Evolutionary conservation across 352 stramenopile genomes (phyloP).

Genomic region (Phytophthora niederhauseri): DNA sequence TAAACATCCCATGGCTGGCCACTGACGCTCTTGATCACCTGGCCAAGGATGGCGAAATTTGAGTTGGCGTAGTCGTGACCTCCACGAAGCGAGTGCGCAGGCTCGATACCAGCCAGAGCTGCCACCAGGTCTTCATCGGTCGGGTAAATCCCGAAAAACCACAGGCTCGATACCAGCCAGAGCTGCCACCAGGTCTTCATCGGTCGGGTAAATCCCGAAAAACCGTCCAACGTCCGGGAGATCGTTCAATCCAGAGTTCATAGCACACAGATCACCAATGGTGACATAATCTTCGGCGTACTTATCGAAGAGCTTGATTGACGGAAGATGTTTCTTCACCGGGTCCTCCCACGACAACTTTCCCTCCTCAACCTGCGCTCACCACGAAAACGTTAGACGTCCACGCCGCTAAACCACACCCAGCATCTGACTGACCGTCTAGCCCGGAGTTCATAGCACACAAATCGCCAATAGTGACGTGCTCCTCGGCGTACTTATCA

Average conservation of each 20-base stretch:
- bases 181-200: slow-evolving; percentile 40
- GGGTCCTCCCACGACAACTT: slow-evolving; percentile 57
- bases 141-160: slow-evolving; percentile 42
- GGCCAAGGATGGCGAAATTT: slow-evolving; percentile 56
- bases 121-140: slow-evolving; percentile 47
- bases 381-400: background rate
- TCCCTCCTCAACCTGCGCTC: slow-evolving; percentile 49
- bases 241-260: slow-evolving; percentile 61
- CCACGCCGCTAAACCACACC: too few relatives aligned
- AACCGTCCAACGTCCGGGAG: slow-evolving; percentile 31
- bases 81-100: background rate
- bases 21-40: slow-evolving; percentile 60
- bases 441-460: slow-evolving; percentile 68
- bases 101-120: background rate
- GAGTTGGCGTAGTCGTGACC: slow-evolving; percentile 3
- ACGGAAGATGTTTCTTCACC: slow-evolving; percentile 59
- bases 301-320: slow-evolving; percentile 61
- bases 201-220: slow-evolving; percentile 45
- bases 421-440: too few relatives aligned
- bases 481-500: slow-evolving; percentile 64
- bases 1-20: slow-evolving; percentile 58
- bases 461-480: slow-evolving; percentile 58
- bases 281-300: slow-evolving; percentile 59
- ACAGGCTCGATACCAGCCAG: background rate
- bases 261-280: slow-evolving; percentile 55